Evolutionary conservation across 1,139 yeast genomes (phyloP).

Genomic region (Groenewaldozyma auringiensis): DNA sequence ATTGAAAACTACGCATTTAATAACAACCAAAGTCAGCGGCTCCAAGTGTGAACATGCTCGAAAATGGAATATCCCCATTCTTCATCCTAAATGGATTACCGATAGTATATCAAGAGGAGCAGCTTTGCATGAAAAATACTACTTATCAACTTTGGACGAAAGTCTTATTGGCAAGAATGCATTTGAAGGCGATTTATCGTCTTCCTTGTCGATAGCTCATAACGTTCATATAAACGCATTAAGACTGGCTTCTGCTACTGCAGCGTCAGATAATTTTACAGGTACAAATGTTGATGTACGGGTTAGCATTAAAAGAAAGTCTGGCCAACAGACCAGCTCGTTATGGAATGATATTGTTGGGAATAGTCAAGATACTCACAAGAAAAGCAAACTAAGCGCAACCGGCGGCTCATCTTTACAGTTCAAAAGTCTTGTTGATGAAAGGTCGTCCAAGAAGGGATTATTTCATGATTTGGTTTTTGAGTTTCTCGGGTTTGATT

Average conservation of each 20-base stretch:
- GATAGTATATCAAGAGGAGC: constrained; percentile 60
- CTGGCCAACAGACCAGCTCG: not conserved
- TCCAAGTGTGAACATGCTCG: constrained; percentile 54
- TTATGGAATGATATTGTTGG: not conserved
- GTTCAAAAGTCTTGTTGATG: not conserved
- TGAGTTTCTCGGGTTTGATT: constrained; percentile 20
- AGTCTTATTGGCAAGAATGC: constrained; percentile 41
- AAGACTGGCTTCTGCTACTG: not conserved
- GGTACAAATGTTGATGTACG: constrained; percentile 7
- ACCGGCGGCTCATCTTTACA: not conserved
- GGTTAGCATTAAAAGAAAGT: not conserved
- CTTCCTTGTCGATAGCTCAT: constrained; percentile 8
- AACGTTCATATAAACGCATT: not conserved
- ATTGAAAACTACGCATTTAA: constrained; percentile 40
- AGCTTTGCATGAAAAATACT: constrained; percentile 44
- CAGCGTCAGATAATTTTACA: no score
- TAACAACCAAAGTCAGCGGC: constrained; percentile 45
- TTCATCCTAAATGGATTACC: constrained; percentile 69
- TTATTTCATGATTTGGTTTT: constrained; percentile 20
- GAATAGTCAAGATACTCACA: not conserved
- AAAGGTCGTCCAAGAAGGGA: constrained; percentile 7
- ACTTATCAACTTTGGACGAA: constrained; percentile 32
- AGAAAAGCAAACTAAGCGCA: not conserved
- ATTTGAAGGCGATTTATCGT: constrained; percentile 38
- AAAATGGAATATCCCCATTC: constrained; percentile 60